Base-by-base conservation (phyloP, 1,284 basidiomycete species). In the Trichosporon asahii region DNA sequence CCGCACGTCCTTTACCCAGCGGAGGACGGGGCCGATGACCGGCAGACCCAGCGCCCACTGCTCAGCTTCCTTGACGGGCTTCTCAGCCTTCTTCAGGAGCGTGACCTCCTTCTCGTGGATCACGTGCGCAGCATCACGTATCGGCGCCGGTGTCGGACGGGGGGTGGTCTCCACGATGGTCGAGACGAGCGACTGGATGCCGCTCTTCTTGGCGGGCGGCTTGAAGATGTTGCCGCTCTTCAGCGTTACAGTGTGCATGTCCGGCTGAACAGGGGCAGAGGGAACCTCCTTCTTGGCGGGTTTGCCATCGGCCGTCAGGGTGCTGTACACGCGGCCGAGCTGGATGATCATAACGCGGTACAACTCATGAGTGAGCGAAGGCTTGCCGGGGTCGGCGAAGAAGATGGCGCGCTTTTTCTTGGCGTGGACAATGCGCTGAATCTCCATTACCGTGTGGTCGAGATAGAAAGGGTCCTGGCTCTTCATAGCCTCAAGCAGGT, bases 401-500 rank as follows among this genome's bases (percentile, higher is more conserved):
- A 82, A 69, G 21, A 72, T 74, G 46, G 77, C 72, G 7, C 81
- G 74, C 14, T 75, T 75, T 6, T 70, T 29, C 5, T 72, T 72
- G 14, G 70, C 71, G 63, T 77, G 71, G 11, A 75, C 75, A 9
- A 79, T 72, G 29, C 79, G 75, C 23, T 80, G 73, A 1, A 82
- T 74, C 73, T 82, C 81, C 74, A 82, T 77, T n/a, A 81, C 63
- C 0, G 81, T 82, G 73, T 81, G 80, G 72, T 79, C 78, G 9
- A 78, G 64, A 69, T 78, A 75, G 61, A 80, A 80, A 4, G 69
- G 60, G 61, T 81, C 74, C 49, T 76, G 70, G 18, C 76, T 75
- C 57, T 75, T 68, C 11, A 82, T 72, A 11, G 79, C 80, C 1
- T 75, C 75, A 33, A 80, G 72, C 12, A 82, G 74, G 55, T 81